phyloP scores from a whole-genome alignment of 192 early-diverging fungal species.

The Linderina pennispora region DNA sequence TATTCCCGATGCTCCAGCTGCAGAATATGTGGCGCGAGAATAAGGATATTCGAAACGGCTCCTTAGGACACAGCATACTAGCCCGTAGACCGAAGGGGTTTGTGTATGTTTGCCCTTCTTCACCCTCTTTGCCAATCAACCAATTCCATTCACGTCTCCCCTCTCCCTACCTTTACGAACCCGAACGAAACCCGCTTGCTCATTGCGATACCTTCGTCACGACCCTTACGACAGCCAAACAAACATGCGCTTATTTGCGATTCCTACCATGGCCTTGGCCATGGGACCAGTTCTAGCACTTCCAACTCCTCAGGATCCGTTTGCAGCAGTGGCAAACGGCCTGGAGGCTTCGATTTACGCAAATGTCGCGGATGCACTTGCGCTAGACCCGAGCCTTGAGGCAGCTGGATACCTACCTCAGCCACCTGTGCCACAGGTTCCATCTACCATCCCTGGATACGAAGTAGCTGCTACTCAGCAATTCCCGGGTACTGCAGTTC shows the following conservation, averaged over 20 bases:
- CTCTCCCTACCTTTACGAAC: background rate
- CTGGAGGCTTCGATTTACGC: too few species aligned
- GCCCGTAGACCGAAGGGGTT: background rate
- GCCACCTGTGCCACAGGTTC: background rate
- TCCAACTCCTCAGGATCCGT: too few species aligned
- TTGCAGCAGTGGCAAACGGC: too few species aligned
- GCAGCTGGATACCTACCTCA: background rate
- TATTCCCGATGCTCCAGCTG: background rate
- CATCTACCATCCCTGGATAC: background rate
- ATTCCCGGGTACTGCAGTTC: too few species aligned
- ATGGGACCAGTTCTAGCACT: background rate
- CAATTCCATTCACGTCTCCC: background rate
- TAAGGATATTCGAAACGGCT: too few species aligned
- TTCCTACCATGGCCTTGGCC: too few species aligned
- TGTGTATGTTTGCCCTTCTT: background rate
- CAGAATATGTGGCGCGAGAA: too few species aligned
- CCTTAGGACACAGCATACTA: background rate
- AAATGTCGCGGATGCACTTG: too few species aligned
- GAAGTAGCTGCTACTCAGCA: conserved; percentile 1
- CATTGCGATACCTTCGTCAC: too few species aligned
- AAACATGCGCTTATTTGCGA: too few species aligned
- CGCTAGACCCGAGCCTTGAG: too few species aligned
- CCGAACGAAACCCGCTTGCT: background rate
- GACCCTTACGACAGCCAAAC: too few species aligned
- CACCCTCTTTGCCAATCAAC: background rate